phyloP scores from a whole-genome alignment of 129 eudicot species.

The Centella asiatica region DNA sequence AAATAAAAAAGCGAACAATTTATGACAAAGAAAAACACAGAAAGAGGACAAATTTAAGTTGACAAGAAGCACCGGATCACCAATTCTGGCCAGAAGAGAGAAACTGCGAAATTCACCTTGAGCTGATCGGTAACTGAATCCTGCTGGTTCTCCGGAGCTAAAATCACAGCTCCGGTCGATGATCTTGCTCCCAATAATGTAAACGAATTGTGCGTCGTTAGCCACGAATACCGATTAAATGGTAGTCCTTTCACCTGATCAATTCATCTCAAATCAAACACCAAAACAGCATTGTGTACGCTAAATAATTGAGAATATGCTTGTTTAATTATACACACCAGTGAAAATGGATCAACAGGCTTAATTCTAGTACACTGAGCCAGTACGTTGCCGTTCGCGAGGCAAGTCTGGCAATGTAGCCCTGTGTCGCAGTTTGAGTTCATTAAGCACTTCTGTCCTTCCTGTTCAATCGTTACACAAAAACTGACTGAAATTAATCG shows the following conservation, averaged over 20 bases:
- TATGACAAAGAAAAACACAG: neutral
- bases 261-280: constrained; percentile 6
- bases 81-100: neutral
- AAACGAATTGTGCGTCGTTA: constrained; percentile 91
- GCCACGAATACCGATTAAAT: constrained; percentile 85
- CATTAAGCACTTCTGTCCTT: constrained; percentile 52
- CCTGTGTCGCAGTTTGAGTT: constrained; percentile 58
- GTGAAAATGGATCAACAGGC: constrained; percentile 60
- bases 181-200: constrained; percentile 65
- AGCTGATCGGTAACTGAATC: constrained; percentile 78
- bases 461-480: constrained; percentile 24
- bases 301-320: neutral
- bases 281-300: neutral
- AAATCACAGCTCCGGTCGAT: constrained; percentile 56
- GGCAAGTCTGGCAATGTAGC: constrained; percentile 81
- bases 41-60: neutral
- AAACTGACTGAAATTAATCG: neutral
- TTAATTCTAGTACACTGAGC: constrained; percentile 82
- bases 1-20: neutral
- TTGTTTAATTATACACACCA: constrained; percentile 23
- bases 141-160: constrained; percentile 87
- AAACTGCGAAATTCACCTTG: constrained; percentile 41
- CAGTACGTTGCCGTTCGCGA: constrained; percentile 58
- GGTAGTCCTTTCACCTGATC: constrained; percentile 81
- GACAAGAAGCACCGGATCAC: neutral